These are phyloP conservation scores for Hydnomerulius pinastri DNA, from an alignment of 768 basidiomycete species.

Conservation along the genomic window DNA sequence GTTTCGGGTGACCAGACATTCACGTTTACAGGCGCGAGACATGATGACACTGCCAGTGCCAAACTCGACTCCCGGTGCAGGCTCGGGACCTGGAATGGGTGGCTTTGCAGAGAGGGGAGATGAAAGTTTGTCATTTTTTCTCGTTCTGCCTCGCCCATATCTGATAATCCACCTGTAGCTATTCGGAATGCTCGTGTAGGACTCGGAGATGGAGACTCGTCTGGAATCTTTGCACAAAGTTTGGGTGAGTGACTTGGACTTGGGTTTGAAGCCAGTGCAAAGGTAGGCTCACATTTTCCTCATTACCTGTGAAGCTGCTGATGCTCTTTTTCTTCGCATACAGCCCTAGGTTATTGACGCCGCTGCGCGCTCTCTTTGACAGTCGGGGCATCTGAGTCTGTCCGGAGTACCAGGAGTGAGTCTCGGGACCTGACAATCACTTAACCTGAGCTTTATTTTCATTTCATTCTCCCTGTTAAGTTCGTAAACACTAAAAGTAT, in stretches of 20 bases:
- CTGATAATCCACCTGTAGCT: background rate
- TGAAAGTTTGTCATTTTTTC: too few relatives aligned
- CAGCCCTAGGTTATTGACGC: background rate
- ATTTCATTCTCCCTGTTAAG: background rate
- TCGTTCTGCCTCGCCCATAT: too few relatives aligned
- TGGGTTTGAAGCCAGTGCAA: background rate
- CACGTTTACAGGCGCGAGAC: too few relatives aligned
- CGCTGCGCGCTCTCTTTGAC: background rate
- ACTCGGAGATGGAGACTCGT: background rate
- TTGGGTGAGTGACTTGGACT: background rate
- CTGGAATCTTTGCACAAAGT: background rate
- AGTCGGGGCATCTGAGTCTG: background rate
- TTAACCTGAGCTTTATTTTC: background rate
- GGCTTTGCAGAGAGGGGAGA: too few relatives aligned
- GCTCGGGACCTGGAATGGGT: too few relatives aligned
- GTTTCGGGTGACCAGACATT: too few relatives aligned
- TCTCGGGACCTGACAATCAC: background rate
- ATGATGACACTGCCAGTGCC: too few relatives aligned
- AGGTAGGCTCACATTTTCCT: background rate
- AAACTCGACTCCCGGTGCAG: too few relatives aligned
- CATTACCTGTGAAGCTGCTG: background rate
- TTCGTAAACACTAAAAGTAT: background rate
- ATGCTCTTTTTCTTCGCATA: background rate
- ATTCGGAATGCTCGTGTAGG: background rate
- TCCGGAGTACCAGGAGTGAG: background rate